Evolutionary conservation across 345 rosid genomes (phyloP).

Genomic region (Nephelium lappaceum): DNA sequence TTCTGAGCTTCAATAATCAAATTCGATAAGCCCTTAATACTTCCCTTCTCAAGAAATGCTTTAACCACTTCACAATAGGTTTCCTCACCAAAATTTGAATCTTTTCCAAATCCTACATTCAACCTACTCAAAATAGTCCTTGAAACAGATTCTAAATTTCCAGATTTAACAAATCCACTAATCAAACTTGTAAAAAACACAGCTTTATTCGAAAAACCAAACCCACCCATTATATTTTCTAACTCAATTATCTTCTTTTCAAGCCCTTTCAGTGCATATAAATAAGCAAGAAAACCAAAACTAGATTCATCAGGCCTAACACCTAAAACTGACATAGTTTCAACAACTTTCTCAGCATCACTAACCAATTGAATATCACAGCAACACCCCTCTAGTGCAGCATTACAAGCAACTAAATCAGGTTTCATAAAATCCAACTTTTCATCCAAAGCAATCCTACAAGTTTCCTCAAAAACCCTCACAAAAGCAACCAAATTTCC

Average conservation of each 20-base stretch:
- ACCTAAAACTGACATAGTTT: conserved; percentile 71
- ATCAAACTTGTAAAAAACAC: conserved; percentile 59
- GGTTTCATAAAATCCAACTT: conserved; percentile 77
- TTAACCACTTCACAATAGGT: conserved; percentile 62
- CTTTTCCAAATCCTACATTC: conserved; percentile 37
- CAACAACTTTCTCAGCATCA: conserved; percentile 70
- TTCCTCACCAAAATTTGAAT: conserved; percentile 46
- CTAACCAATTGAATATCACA: conserved; percentile 52
- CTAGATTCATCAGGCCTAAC: conserved; percentile 72
- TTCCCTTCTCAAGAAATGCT: conserved; percentile 65
- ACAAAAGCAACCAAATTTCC: conserved; percentile 54
- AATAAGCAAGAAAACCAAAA: conserved; percentile 80
- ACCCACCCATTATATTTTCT: conserved; percentile 56
- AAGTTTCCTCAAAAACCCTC: conserved; percentile 66
- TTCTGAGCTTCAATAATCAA: conserved; percentile 80
- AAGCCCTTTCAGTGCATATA: conserved; percentile 81
- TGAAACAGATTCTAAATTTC: conserved; percentile 59
- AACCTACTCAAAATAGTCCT: conserved; percentile 46
- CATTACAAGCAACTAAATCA: conserved; percentile 65
- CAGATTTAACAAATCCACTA: conserved; percentile 64
- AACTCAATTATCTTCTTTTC: conserved; percentile 65
- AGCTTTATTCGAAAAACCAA: conserved; percentile 51
- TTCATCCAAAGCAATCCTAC: conserved; percentile 75
- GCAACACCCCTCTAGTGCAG: conserved; percentile 77
- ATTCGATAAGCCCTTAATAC: conserved; percentile 61